A percentile compares a stretch with the other conserved stretches of the same genome.
Evolutionary conservation across 805 yeast species (phyloP).

Genomic region (Suhomyces tanzawaensis): DNA sequence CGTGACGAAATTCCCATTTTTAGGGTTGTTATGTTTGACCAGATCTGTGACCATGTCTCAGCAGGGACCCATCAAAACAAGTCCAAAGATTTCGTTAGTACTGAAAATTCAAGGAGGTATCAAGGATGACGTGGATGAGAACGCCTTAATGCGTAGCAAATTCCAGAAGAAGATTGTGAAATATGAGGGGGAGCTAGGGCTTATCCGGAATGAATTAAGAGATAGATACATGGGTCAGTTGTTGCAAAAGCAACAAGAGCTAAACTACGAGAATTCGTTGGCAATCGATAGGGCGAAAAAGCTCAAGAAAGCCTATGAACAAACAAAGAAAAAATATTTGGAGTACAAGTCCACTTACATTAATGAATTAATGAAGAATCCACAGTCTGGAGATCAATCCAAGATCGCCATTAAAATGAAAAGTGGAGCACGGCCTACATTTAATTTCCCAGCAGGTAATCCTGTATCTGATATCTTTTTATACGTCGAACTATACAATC

Average conservation of each 20-base stretch:
- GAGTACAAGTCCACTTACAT: conserved; percentile 26
- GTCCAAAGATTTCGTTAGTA: conserved; percentile 60
- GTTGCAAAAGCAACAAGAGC: conserved; percentile 70
- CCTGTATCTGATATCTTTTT: conserved; percentile 31
- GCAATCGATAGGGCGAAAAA: conserved; percentile 60
- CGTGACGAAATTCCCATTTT: conserved; percentile 75
- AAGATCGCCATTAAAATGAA: conserved; percentile 69
- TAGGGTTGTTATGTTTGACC: conserved; percentile 73
- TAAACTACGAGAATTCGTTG: conserved; percentile 70
- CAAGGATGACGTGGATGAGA: conserved; percentile 36
- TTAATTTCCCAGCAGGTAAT: conserved; percentile 29
- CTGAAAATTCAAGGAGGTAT: conserved; percentile 63
- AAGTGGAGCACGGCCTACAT: conserved; percentile 55
- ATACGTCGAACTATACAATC: conserved; percentile 38
- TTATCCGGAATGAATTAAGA: conserved; percentile 61
- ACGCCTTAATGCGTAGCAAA: conserved; percentile 34
- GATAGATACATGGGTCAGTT: conserved; percentile 56
- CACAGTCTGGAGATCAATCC: conserved; percentile 34
- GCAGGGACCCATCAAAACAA: conserved; percentile 49
- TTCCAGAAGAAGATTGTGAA: conserved; percentile 48
- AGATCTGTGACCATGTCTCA: conserved; percentile 53
- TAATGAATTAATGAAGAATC: conserved; percentile 19
- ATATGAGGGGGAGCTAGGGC: conserved; percentile 58
- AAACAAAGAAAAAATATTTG: conserved; percentile 38
- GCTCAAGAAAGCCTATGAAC: conserved; percentile 23